Evolutionary conservation across 2,329 filamentous ascomycete species (phyloP), one percentile per base, ranked within the genome.

Genomic region (Pyricularia pennisetigena): DNA sequence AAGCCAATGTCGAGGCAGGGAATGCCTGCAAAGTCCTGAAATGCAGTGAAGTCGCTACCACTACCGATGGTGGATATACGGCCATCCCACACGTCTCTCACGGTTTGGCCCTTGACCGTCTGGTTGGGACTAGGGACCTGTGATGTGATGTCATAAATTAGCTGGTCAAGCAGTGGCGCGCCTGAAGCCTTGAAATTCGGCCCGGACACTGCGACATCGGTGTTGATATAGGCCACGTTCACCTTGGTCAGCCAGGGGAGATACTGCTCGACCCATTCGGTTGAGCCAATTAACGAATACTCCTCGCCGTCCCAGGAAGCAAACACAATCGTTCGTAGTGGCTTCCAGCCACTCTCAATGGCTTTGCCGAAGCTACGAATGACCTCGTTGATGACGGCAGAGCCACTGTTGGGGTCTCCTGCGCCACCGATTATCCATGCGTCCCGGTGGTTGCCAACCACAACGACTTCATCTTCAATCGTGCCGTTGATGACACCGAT

Each of bases 201-300:
- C 0, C 92, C 91, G 5, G 81, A 76, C 3, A 89, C 85, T 32
- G 89, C 91, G 6, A 93, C 88, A 73, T 97, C 94, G 68, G 97
- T 87, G 76, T 97, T 97, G 71, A 97, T 78, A 74, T 97, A 97
- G 10, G 92, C 92, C 20, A 97, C 85, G 68, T 88, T 90, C 59
- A 90, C 84, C 4, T 83, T 82, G 2, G 84, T 83, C 14, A 97
- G 84, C 93, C 93, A 97, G 0, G 91, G 90, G 0, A 96, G 79
- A 73, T 92, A 92, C 72, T 97, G 92, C 75, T 97, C 93, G 0
- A 97, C 92, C 93, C 93, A 97, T 75, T 97, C 94, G 0, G 94
- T 97, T 67, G 89, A 93, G 4, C 94, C 94, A 16, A 97, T 78
- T 5, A 97, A 83, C 0, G 91, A 92, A 72, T 97, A 97, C 77